A percentile compares a stretch with the other conserved stretches of the same genome.
phyloP scores from a whole-genome alignment of 345 rosid genomes.

The Eucalyptus leucophloia region DNA sequence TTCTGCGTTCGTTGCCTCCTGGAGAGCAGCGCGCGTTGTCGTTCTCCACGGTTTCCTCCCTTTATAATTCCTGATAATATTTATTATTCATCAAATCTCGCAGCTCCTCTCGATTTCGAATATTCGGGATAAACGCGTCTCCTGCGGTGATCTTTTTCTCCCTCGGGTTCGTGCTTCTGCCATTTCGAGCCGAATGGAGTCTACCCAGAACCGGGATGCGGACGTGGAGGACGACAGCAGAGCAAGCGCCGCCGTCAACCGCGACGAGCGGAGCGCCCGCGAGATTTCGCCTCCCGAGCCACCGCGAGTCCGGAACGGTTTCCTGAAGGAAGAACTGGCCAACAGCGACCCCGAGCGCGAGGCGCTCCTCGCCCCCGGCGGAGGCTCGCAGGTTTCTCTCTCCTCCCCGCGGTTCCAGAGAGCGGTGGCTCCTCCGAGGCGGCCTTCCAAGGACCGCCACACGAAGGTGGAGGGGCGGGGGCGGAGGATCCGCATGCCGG shows the following conservation, averaged over 20 bases:
- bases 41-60: background rate
- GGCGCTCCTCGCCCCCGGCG: background rate
- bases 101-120: background rate
- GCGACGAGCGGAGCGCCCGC: background rate
- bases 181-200: background rate
- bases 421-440: slow-evolving; percentile 5
- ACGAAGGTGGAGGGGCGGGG: slow-evolving; percentile 90
- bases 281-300: background rate
- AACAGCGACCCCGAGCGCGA: background rate
- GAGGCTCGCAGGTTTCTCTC: background rate
- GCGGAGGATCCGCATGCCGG: slow-evolving; percentile 65
- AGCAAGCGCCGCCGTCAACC: background rate
- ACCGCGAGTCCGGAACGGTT: background rate
- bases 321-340: background rate
- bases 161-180: background rate
- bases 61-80: background rate
- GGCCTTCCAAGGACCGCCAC: slow-evolving; percentile 61
- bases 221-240: background rate
- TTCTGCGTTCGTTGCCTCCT: background rate
- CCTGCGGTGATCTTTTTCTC: background rate
- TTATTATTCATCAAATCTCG: background rate
- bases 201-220: background rate
- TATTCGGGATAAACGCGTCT: background rate
- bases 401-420: background rate
- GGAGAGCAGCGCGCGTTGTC: background rate